Evolutionary conservation across 495 filamentous ascomycete genomes (phyloP).

Genomic region (Clohesyomyces aquaticus): DNA sequence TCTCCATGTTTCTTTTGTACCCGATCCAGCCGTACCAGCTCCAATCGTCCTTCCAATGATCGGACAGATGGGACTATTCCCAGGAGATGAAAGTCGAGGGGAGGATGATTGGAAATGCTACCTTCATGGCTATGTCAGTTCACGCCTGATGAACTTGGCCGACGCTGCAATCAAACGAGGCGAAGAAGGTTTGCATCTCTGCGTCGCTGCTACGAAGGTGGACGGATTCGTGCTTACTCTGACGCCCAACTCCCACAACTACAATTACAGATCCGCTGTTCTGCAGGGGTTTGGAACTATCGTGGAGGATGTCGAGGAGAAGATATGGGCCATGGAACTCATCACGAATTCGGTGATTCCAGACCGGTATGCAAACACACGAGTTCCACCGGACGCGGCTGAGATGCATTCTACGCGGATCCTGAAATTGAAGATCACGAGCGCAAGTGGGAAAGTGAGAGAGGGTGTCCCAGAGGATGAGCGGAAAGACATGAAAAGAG

Average conservation of each 20-base stretch:
- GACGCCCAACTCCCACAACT: slow-evolving; percentile 74
- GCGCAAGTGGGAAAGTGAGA: slow-evolving; percentile 79
- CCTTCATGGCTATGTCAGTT: slow-evolving; percentile 83
- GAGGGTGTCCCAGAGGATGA: slow-evolving; percentile 71
- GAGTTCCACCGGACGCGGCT: slow-evolving; percentile 45
- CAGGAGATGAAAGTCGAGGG: slow-evolving; percentile 46
- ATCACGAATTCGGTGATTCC: slow-evolving; percentile 76
- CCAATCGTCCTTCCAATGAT: slow-evolving; percentile 85
- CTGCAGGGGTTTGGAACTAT: slow-evolving; percentile 75
- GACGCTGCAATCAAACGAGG: slow-evolving; percentile 33
- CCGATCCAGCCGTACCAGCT: slow-evolving; percentile 57
- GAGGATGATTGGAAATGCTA: slow-evolving; percentile 72
- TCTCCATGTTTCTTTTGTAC: slow-evolving; percentile 66
- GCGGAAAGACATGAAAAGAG: slow-evolving; percentile 64
- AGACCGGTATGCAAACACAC: slow-evolving; percentile 67
- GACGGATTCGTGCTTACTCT: slow-evolving; percentile 72
- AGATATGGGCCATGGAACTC: slow-evolving; percentile 79
- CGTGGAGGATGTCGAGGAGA: slow-evolving; percentile 71
- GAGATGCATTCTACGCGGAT: slow-evolving; percentile 63
- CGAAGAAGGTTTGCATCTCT: slow-evolving; percentile 62
- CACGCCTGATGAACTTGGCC: slow-evolving; percentile 72
- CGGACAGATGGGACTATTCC: slow-evolving; percentile 75
- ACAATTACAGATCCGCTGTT: slow-evolving; percentile 83
- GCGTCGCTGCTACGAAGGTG: slow-evolving; percentile 67
- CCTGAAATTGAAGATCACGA: slow-evolving; percentile 66